Conservation (phyloP, 1,284 basidiomycete genomes). For the Amylostereum chailletii region DNA sequence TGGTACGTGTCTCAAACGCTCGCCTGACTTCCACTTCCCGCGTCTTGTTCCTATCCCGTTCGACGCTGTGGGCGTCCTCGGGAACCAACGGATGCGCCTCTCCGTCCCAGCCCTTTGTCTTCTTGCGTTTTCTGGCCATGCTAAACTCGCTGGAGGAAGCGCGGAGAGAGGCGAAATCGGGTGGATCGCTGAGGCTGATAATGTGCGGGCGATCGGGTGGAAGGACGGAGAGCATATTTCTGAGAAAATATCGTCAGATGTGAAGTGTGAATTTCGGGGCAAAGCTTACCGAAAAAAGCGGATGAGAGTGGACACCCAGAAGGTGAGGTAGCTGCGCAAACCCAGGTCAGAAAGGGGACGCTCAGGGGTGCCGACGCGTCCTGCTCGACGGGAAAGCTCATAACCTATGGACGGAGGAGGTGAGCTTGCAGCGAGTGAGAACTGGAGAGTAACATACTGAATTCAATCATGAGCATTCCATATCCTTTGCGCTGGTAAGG, state of each 20-base stretch:
- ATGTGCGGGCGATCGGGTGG: slow-evolving; percentile 40
- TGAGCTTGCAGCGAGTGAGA: background rate
- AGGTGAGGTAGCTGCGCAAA: slow-evolving; percentile 83
- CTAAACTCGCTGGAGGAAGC: slow-evolving; percentile 28
- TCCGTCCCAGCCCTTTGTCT: slow-evolving; percentile 59
- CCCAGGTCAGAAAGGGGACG: slow-evolving; percentile 92
- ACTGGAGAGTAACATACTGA: slow-evolving; percentile 55
- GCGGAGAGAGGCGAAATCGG: slow-evolving; percentile 30
- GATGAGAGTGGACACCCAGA: slow-evolving; percentile 83
- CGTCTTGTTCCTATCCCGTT: slow-evolving; percentile 4
- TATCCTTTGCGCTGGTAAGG: slow-evolving; percentile 88
- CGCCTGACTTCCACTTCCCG: slow-evolving; percentile 37
- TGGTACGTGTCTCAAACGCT: slow-evolving; percentile 44
- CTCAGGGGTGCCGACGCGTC: slow-evolving; percentile 87
- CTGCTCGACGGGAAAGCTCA: slow-evolving; percentile 75
- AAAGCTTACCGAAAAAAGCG: slow-evolving; percentile 63
- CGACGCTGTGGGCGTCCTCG: slow-evolving; percentile 6
- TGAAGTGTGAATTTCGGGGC: background rate
- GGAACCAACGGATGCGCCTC: slow-evolving; percentile 28
- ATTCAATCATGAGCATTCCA: slow-evolving; percentile 96
- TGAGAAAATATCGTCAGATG: slow-evolving; percentile 15
- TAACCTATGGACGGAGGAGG: slow-evolving; percentile 52
- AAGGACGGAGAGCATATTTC: slow-evolving; percentile 50
- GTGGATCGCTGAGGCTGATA: slow-evolving; percentile 30
- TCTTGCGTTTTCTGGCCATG: slow-evolving; percentile 28